Base-by-base conservation (phyloP, 495 filamentous ascomycete species). In the Polyplosphaeria fusca region DNA sequence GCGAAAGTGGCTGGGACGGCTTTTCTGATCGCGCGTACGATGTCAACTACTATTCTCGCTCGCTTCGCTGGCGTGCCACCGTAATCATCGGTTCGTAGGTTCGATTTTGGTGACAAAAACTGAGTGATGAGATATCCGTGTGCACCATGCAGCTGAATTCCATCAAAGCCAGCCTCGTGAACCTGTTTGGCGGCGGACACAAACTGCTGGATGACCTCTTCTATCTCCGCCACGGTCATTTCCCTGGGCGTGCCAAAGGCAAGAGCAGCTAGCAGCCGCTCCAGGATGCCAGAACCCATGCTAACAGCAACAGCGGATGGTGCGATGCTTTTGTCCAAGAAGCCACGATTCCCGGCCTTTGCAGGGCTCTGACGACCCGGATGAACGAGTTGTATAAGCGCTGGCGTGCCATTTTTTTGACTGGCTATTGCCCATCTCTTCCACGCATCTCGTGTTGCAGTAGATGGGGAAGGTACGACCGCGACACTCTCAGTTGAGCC, bases 361-460 rank as follows among this genome's bases (percentile, higher is more conserved):
- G 71, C 65, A 5, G 74, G 72, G 0, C 77, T 79, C 56, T 85
- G 82, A 0, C 81, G 73, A 2, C 81, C 82, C 0, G 81, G 79
- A 50, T 86, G 82, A 61, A 73, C 77, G 50, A 85, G 61, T 57
- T 86, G 81, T 1, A 82, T 73, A 25, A 85, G 69, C 9, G 71
- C 60, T 0, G 79, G 76, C 2, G 79, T 75, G 22, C 73, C 75
- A 40, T 75, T 64, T 18, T 72, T 65, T 52, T 81, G 74, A 58
- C 64, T 68, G 35, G 75, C 64, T 7, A 67, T 50, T 11, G 80
- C 80, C 63, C 76, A 82, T 38, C 69, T 66, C 46, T 70, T 73
- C 73, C 76, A 83, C 78, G 28, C 0, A 74, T 63, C 24, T 61
- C 53, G 12, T 61, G 56, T 43, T 68, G 65, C 2, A 53, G 54